Evolutionary conservation across 2,329 filamentous ascomycete species (phyloP).

Genomic region (Hypoxylon sp.): DNA sequence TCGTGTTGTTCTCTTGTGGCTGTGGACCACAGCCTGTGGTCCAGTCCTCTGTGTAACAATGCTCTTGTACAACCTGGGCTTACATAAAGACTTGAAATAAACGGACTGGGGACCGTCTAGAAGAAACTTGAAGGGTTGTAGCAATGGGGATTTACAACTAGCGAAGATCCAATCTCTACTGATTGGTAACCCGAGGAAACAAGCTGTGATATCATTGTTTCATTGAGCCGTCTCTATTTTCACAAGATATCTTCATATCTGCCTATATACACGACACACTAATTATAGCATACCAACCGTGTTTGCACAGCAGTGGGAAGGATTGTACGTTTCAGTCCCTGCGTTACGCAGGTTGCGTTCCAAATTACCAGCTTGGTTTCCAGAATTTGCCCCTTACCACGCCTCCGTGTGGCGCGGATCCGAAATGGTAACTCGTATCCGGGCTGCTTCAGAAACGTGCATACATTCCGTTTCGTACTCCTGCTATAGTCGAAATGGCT

Average conservation of each 20-base stretch:
- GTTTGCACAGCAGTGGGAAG: not conserved
- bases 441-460: not conserved
- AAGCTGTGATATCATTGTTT: too few relatives aligned
- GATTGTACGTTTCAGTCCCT: slow-evolving; percentile 1
- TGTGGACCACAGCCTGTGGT: too few relatives aligned
- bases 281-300: not conserved
- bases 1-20: too few relatives aligned
- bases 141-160: too few relatives aligned
- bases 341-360: slow-evolving; percentile 1
- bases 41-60: too few relatives aligned
- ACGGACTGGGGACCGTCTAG: too few relatives aligned
- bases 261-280: not conserved
- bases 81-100: too few relatives aligned
- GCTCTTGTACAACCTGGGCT: too few relatives aligned
- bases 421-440: not conserved
- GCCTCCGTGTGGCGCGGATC: not conserved
- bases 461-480: not conserved
- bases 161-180: too few relatives aligned
- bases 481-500: not conserved
- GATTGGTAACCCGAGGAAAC: not conserved
- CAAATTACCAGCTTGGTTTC: not conserved
- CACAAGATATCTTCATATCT: too few relatives aligned
- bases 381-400: not conserved
- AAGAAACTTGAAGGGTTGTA: too few relatives aligned
- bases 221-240: too few relatives aligned